Evolutionary conservation across 2,329 filamentous ascomycete species (phyloP).

Genomic region (Dactylellina sp.): DNA sequence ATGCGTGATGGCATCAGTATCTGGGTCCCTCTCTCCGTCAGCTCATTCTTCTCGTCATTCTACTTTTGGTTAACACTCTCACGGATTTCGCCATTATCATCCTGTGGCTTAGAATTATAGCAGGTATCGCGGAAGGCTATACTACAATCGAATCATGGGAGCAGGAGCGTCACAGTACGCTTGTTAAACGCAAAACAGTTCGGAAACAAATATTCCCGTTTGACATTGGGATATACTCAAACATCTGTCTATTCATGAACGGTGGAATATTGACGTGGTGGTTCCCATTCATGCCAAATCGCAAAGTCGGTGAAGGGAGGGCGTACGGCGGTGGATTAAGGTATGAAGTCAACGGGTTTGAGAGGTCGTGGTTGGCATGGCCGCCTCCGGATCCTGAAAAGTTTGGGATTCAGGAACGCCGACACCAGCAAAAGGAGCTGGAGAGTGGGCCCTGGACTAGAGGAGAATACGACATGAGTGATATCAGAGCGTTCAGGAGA

Average conservation of each 20-base stretch:
- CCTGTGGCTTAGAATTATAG: slow-evolving; percentile 67
- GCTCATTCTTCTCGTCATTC: slow-evolving; percentile 72
- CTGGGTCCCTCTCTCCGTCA: slow-evolving; percentile 74
- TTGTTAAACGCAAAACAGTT: slow-evolving; percentile 66
- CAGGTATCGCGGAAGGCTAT: slow-evolving; percentile 73
- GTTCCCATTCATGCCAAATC: slow-evolving; percentile 71
- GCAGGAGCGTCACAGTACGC: slow-evolving; percentile 72
- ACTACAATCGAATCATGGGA: slow-evolving; percentile 88
- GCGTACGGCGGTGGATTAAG: slow-evolving; percentile 66
- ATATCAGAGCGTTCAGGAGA: slow-evolving; percentile 67
- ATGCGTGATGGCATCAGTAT: slow-evolving; percentile 66
- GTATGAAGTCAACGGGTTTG: slow-evolving; percentile 82
- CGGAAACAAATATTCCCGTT: slow-evolving; percentile 79
- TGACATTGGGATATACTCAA: slow-evolving; percentile 79
- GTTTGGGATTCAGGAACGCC: slow-evolving; percentile 62
- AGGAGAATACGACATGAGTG: slow-evolving; percentile 61
- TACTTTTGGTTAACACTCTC: slow-evolving; percentile 71
- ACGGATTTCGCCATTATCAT: slow-evolving; percentile 74
- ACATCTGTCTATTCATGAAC: slow-evolving; percentile 81
- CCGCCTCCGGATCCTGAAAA: slow-evolving; percentile 74
- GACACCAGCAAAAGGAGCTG: slow-evolving; percentile 47
- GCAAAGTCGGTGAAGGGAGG: slow-evolving; percentile 65
- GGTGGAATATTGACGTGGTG: slow-evolving; percentile 76
- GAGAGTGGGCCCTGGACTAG: slow-evolving; percentile 42
- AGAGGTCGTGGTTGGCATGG: slow-evolving; percentile 73